Conservation (phyloP, 805 yeast genomes). For the Lipomyces orientalis region DNA sequence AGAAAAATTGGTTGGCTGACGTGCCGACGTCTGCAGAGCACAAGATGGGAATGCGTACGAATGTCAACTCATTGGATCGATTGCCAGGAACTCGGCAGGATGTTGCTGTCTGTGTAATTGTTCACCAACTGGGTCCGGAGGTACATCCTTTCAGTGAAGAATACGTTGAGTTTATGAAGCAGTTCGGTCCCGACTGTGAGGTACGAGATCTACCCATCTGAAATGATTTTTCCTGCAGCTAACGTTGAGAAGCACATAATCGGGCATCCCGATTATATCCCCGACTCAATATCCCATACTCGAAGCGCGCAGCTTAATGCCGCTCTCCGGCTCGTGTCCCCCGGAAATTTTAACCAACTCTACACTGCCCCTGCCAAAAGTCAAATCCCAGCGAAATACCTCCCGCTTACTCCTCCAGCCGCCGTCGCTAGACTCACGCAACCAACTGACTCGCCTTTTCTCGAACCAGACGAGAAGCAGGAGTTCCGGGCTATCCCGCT, state of each 20-base stretch:
- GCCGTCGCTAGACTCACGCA: neutral
- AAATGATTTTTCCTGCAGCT: neutral
- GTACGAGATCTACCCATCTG: neutral
- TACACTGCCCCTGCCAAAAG: conserved; percentile 2
- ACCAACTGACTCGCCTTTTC: neutral
- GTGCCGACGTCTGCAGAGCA: conserved; percentile 9
- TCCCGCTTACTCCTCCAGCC: conserved; percentile 9
- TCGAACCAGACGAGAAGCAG: neutral
- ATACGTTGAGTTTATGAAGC: conserved; percentile 53
- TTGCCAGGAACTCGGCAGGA: neutral
- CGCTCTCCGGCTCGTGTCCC: conserved; percentile 41
- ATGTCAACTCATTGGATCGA: conserved; percentile 33
- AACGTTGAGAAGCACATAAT: conserved; percentile 57
- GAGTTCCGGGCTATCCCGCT: conserved; percentile 16
- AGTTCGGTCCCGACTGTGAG: conserved; percentile 46
- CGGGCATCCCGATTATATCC: conserved; percentile 70
- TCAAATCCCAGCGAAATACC: conserved; percentile 8
- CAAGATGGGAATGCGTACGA: conserved; percentile 22
- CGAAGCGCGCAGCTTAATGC: conserved; percentile 54
- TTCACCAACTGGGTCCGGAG: conserved; percentile 75
- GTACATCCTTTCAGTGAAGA: conserved; percentile 55
- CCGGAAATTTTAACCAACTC: conserved; percentile 40
- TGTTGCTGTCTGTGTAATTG: conserved; percentile 54
- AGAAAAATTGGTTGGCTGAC: conserved; percentile 27
- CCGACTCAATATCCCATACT: conserved; percentile 64